These are phyloP conservation scores for Collariella sp. DNA, from an alignment of 495 filamentous ascomycete species.

Conservation along the genomic window DNA sequence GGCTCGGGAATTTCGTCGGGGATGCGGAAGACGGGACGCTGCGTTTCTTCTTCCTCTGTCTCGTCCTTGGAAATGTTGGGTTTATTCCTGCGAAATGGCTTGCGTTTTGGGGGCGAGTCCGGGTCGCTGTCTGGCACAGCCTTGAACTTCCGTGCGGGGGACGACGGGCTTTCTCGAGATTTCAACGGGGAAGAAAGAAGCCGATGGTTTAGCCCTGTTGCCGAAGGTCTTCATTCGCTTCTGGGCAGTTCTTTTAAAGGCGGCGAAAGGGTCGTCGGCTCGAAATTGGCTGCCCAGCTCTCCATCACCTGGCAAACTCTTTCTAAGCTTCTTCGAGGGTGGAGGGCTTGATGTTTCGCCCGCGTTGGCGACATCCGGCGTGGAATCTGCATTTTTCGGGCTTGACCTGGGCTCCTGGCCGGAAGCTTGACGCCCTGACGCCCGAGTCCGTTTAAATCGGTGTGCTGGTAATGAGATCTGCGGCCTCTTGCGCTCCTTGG, in stretches of 20 bases:
- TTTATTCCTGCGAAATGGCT: conserved; percentile 2
- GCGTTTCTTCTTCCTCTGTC: conserved; percentile 3
- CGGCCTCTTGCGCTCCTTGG: neutral
- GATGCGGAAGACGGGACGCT: conserved; percentile 8
- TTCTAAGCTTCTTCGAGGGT: conserved; percentile 5
- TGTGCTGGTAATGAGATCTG: neutral
- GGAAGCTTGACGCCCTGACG: neutral
- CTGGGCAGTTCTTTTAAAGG: neutral
- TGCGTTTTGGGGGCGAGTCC: neutral
- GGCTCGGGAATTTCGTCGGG: conserved; percentile 8
- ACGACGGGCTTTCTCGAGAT: neutral
- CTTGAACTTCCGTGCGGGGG: conserved; percentile 4
- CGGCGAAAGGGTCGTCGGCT: neutral
- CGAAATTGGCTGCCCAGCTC: neutral
- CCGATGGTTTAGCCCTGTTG: neutral
- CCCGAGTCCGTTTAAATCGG: neutral
- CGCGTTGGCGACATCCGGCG: neutral
- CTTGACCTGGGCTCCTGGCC: neutral
- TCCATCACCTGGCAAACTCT: neutral
- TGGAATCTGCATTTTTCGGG: neutral
- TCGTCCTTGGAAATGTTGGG: neutral
- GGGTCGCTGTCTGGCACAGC: neutral
- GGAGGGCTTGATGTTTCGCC: neutral
- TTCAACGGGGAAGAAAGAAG: neutral
- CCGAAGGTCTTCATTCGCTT: neutral